phyloP scores from a whole-genome alignment of 257 asterid genomes.

The Gentiana straminea region DNA sequence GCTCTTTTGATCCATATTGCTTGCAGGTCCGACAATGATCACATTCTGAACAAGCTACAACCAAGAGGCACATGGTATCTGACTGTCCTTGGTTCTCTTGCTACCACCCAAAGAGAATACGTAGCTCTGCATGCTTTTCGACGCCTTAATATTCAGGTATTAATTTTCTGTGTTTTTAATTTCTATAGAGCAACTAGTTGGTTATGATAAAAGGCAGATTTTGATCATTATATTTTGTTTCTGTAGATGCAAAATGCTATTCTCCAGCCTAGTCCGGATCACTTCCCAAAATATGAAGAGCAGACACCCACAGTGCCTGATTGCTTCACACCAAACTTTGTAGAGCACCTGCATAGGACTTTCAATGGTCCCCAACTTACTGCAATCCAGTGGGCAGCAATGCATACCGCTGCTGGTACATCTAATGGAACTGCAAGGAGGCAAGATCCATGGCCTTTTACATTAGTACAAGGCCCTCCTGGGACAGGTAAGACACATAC shows the following conservation, averaged over 20 bases:
- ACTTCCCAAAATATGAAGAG: constrained; percentile 93
- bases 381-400: constrained; percentile 99
- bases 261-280: constrained; percentile 95
- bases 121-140: constrained; percentile 93
- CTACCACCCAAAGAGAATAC: constrained; percentile 93
- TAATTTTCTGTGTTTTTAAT: constrained; percentile 7
- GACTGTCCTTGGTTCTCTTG: constrained; percentile 82
- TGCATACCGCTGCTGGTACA: constrained; percentile 95
- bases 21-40: constrained; percentile 74
- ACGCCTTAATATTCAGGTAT: constrained; percentile 86
- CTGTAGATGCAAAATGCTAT: constrained; percentile 97
- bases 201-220: neutral
- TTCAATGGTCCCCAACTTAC: constrained; percentile 86
- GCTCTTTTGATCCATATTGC: constrained; percentile 9
- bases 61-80: constrained; percentile 85
- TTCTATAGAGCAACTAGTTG: neutral
- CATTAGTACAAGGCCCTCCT: constrained; percentile 98
- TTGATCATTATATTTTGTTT: neutral
- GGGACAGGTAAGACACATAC: constrained; percentile 99
- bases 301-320: constrained; percentile 98
- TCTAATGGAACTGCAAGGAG: constrained; percentile 66
- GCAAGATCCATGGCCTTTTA: constrained; percentile 98
- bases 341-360: constrained; percentile 62
- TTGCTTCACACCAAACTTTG: constrained; percentile 89
- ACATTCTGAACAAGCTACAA: constrained; percentile 79